These are phyloP conservation scores for Gynochthodes officinalis DNA, from an alignment of 257 asterid species.

Conservation along the genomic window DNA sequence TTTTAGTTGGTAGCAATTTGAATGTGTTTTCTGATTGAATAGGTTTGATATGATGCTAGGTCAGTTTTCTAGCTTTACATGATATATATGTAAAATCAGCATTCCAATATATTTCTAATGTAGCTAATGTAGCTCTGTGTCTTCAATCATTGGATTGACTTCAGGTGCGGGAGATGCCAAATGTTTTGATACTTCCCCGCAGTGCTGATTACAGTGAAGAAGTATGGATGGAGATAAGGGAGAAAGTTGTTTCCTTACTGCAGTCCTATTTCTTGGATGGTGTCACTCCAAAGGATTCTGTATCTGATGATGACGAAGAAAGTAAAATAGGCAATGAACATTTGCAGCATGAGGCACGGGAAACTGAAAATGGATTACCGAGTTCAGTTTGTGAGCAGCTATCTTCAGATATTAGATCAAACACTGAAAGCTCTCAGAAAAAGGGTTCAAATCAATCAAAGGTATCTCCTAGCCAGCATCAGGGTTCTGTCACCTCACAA, in stretches of 20 bases:
- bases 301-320: constrained; percentile 82
- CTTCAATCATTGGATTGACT: constrained; percentile 15
- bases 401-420: constrained; percentile 44
- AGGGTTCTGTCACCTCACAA: constrained; percentile 57
- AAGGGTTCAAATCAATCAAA: constrained; percentile 47
- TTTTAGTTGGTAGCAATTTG: background rate
- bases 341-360: constrained; percentile 40
- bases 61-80: background rate
- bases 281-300: constrained; percentile 64
- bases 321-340: constrained; percentile 48
- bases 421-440: constrained; percentile 72
- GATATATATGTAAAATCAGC: background rate
- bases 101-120: background rate
- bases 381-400: constrained; percentile 51
- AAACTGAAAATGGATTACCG: constrained; percentile 52
- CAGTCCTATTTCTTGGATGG: constrained; percentile 80
- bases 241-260: constrained; percentile 72
- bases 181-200: constrained; percentile 94
- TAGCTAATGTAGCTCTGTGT: background rate
- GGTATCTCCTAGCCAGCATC: constrained; percentile 63
- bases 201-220: constrained; percentile 99
- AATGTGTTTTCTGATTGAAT: background rate
- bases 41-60: constrained; percentile 7
- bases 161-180: constrained; percentile 99
- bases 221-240: constrained; percentile 99